Base-by-base conservation (phyloP, 179 eudicot species). In the Sideroxylon spinosum region DNA sequence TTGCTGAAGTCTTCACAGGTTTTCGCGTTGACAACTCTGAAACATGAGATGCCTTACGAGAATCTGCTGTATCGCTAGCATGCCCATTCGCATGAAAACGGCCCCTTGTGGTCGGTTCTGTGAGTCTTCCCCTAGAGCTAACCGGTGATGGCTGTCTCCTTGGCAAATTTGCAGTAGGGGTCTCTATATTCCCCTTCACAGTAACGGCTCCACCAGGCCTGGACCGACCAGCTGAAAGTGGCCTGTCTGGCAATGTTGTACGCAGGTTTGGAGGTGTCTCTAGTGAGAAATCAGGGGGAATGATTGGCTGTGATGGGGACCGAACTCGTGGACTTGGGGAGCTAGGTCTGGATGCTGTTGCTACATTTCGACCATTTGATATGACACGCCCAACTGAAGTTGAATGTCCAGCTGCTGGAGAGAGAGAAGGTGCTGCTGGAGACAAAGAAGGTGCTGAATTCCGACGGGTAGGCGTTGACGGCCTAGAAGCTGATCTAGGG, bases 161-260 rank as follows among this genome's bases (percentile, higher is more conserved):
- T 26, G 89, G 74, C 16, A 77, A 75, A 85, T 77, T 84, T 49
- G 83, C 81, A 73, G 86, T 60, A 79, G 86, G 79, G 78, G 84
- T 65, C 63, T 94, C 97, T 12, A 48, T 46, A 80, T 85, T 88
- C 74, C 83, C 91, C 84, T 88, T 94, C 52, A 81, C 83, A 52
- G 91, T 82, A 64, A 84, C 49, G 79, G 89, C 78, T 46, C 80
- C 85, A 82, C 89, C 89, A 29, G 98, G 98, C 75, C 98, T 88
- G 65, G 98, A 95, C 85, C 97, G 87, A 76, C 98, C 97, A 68
- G 92, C 97, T 82, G 98, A 93, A 75, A 91, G 81, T n/a, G 98
- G 91, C 82, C 98, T 87, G 78, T 93, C 97, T 2, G 97, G 89
- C 85, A 93, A 84, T 66, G 93, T 82, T 26, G 98, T 93, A 71